Base-by-base conservation (phyloP, 148 eudicot species). In the Simmondsia chinensis region DNA sequence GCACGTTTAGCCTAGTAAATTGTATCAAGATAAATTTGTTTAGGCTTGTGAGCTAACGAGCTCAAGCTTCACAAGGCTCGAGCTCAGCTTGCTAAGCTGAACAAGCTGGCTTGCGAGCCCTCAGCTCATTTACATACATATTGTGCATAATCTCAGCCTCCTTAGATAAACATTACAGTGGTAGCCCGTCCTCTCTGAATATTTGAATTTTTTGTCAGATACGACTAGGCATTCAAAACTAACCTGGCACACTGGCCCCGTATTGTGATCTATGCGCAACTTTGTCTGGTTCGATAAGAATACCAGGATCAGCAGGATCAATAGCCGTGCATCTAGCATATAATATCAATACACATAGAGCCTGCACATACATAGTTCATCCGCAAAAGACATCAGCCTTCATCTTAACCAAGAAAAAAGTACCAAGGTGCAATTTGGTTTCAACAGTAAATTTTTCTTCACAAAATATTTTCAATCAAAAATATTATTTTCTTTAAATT, bases 231-330 rank as follows among this genome's bases (percentile, higher is more conserved):
- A 19, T 17, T 46, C 48, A 40, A 11, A 27, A 51, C 75, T 59
- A 48, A 82, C 96, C 94, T 45, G 66, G 81, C 31, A 82, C 56
- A 52, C 71, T 82, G 57, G 76, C 28, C 9, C 49, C 88, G 65
- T 52, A 58, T 0, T 68, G 79, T n/a, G 85, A 83, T 54, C 51
- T 51, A 33, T 48, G 43, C 17, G 54, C 68, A 32, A 68, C 27
- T 61, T 56, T 59, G 40, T 74, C 82, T 9, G 70, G 67, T 65
- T 71, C 94, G 57, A 82, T 48, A 14, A 87, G 67, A 59, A 87
- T 80, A 39, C 94, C 94, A 44, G 94, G 94, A 70, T 88, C 94
- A 60, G 94, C 96, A 66, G 96, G 96, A 71, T 88, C 83, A 61
- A 88, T 88, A 48, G 81, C 94, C 12, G 96, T 83, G 70, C 94